phyloP scores from a whole-genome alignment of 2,329 filamentous ascomycete species.

The Coleophoma eucalyptorum region DNA sequence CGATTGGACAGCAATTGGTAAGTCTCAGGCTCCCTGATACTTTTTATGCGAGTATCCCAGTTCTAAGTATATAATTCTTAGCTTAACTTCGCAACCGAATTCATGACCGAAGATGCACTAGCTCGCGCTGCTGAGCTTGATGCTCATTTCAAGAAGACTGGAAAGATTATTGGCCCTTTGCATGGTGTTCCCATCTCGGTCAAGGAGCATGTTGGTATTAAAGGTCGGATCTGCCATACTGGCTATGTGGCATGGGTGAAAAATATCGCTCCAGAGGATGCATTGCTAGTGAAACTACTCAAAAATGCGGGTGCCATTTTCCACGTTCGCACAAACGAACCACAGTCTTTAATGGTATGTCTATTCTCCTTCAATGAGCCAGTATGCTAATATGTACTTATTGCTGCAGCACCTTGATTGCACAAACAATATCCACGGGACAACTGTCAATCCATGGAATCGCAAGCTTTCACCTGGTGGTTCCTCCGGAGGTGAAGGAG shows the following conservation, averaged over 20 bases:
- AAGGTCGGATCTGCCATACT: constrained; percentile 5
- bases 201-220: constrained; percentile 9
- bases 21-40: neutral
- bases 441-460: constrained; percentile 45
- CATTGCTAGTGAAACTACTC: constrained; percentile 5
- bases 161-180: constrained; percentile 48
- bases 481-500: constrained; percentile 59
- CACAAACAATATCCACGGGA: constrained; percentile 54
- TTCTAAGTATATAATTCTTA: constrained; percentile 14
- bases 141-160: constrained; percentile 3
- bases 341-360: constrained; percentile 41
- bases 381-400: too few relatives aligned
- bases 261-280: constrained; percentile 7
- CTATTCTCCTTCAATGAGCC: too few relatives aligned
- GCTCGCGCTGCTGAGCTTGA: constrained; percentile 9
- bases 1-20: constrained; percentile 46
- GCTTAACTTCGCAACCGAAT: constrained; percentile 28
- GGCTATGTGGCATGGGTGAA: constrained; percentile 9
- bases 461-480: constrained; percentile 56
- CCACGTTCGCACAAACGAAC: constrained; percentile 65
- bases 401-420: constrained; percentile 33
- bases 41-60: neutral
- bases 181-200: constrained; percentile 55
- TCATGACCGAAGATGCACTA: constrained; percentile 10
- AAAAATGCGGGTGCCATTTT: constrained; percentile 41